Evolutionary conservation across 768 basidiomycete species (phyloP).

Genomic region (Plicaturopsis crispa): DNA sequence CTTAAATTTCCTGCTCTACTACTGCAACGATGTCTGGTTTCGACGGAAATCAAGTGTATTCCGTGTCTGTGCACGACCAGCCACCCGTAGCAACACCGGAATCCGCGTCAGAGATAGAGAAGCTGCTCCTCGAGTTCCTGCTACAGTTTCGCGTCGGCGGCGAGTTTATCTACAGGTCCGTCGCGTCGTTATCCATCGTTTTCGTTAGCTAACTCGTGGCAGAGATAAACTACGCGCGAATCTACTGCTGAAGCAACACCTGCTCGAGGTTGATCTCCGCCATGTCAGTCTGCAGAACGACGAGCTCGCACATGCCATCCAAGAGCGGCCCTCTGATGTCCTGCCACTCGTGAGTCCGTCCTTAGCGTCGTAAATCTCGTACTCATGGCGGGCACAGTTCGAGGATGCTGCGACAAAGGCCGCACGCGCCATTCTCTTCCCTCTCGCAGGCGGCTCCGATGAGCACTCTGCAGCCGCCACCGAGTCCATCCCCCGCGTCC

Average conservation of each 20-base stretch:
- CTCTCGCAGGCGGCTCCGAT: conserved; percentile 50
- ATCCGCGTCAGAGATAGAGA: conserved; percentile 74
- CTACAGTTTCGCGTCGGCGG: conserved; percentile 83
- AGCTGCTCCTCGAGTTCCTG: conserved; percentile 77
- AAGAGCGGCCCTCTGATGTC: conserved; percentile 84
- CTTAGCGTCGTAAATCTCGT: neutral
- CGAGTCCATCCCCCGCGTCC: conserved; percentile 60
- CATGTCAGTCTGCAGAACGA: conserved; percentile 83
- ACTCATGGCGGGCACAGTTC: conserved; percentile 46
- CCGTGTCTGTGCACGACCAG: conserved; percentile 69
- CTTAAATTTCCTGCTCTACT: too few species aligned
- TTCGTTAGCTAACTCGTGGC: conserved; percentile 6
- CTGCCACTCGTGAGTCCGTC: conserved; percentile 64
- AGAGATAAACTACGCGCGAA: conserved; percentile 88
- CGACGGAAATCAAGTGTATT: conserved; percentile 74
- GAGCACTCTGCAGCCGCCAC: conserved; percentile 35
- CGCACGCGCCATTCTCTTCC: conserved; percentile 78
- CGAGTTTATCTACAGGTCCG: conserved; percentile 82
- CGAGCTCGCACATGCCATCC: conserved; percentile 85
- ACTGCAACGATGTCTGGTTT: conserved; percentile 71
- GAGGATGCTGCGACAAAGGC: conserved; percentile 86
- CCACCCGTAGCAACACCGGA: conserved; percentile 53
- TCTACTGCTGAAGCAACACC: conserved; percentile 79
- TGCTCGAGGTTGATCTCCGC: conserved; percentile 81
- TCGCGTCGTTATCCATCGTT: neutral